Conservation (phyloP, 2,329 filamentous ascomycete genomes). For the Sphaerulina musiva region DNA sequence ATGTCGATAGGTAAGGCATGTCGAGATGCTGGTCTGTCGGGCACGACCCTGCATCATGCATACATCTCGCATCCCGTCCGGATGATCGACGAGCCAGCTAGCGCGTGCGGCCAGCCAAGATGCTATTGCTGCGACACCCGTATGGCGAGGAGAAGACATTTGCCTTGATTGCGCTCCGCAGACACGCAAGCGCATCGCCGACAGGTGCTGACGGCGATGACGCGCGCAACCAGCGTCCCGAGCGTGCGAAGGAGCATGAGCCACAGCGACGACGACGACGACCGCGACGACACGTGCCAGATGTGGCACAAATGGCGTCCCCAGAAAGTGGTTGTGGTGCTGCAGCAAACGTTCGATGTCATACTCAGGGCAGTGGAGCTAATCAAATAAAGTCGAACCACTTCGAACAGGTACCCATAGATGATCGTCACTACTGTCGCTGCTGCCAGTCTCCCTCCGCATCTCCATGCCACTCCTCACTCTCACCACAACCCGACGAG, state of each 20-base stretch:
- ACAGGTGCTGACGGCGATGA: neutral
- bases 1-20: neutral
- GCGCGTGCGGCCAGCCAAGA: neutral
- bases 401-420: neutral
- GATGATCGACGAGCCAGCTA: constrained; percentile 1
- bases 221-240: neutral
- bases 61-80: neutral
- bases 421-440: neutral
- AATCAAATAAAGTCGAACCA: constrained; percentile 3
- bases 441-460: neutral
- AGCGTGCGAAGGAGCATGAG: neutral
- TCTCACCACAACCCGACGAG: neutral
- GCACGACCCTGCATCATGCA: neutral
- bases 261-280: too few relatives aligned
- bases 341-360: too few relatives aligned
- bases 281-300: neutral
- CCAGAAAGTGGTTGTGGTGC: neutral
- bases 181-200: constrained; percentile 1
- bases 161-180: constrained; percentile 1
- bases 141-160: constrained; percentile 10
- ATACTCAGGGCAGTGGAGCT: neutral
- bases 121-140: constrained; percentile 7
- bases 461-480: neutral
- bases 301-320: neutral
- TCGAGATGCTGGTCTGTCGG: neutral